A percentile compares a stretch with the other conserved stretches of the same genome.
These are phyloP conservation scores for Aspergillus japonicus DNA, from an alignment of 2,329 filamentous ascomycete genomes.

Conservation along the genomic window DNA sequence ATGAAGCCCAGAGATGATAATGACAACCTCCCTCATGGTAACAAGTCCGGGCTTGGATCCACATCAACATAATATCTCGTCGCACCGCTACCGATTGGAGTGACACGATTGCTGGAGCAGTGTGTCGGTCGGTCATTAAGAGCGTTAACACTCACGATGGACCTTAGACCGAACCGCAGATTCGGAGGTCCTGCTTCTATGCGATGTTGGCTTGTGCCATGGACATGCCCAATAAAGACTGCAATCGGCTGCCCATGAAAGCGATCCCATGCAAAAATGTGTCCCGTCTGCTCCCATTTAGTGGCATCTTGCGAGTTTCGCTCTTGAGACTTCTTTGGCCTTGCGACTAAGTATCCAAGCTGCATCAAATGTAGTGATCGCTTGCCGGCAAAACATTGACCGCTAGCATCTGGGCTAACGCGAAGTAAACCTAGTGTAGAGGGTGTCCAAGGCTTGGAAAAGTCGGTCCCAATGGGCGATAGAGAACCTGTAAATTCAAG, in stretches of 20 bases:
- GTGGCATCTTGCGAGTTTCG: neutral
- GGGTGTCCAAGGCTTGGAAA: constrained; percentile 16
- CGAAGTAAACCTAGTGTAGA: constrained; percentile 35
- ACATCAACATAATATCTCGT: constrained; percentile 27
- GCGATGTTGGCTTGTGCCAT: neutral
- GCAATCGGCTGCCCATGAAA: constrained; percentile 28
- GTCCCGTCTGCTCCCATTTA: constrained; percentile 34
- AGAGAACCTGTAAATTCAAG: constrained; percentile 28
- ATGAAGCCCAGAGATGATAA: neutral
- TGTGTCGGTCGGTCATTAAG: neutral
- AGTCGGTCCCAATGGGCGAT: constrained; percentile 12
- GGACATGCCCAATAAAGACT: constrained; percentile 30
- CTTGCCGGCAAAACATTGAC: constrained; percentile 19
- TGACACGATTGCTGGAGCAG: neutral
- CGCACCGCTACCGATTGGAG: constrained; percentile 4
- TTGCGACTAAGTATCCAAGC: constrained; percentile 35
- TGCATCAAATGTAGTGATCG: constrained; percentile 36
- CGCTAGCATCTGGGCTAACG: constrained; percentile 24
- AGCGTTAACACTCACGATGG: constrained; percentile 10
- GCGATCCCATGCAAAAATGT: constrained; percentile 40
- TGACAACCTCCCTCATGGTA: neutral
- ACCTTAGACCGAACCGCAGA: constrained; percentile 8
- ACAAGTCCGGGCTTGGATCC: constrained; percentile 26
- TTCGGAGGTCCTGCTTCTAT: neutral
- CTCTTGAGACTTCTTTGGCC: constrained; percentile 10